Conservation (phyloP, 2,329 filamentous ascomycete species). For the Rutstroemia sp. region DNA sequence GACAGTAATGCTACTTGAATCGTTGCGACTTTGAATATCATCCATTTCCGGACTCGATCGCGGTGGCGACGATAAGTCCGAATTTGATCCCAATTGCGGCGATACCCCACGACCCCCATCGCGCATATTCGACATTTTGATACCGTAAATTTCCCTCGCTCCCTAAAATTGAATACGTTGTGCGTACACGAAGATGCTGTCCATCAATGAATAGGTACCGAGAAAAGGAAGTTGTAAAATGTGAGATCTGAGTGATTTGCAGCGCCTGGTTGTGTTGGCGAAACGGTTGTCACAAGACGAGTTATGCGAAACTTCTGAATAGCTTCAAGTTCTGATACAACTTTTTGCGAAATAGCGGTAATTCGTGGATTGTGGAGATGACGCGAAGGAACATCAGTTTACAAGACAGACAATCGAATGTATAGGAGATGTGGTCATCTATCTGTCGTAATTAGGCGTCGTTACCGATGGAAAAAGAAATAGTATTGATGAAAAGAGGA, state of each 20-base stretch:
- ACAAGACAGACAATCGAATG: not conserved
- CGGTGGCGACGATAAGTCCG: constrained; percentile 44
- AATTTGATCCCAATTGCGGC: constrained; percentile 25
- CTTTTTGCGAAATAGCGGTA: constrained; percentile 11
- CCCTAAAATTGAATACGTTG: not conserved
- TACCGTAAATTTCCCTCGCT: not conserved
- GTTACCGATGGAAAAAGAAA: constrained; percentile 16
- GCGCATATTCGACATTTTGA: constrained; percentile 4
- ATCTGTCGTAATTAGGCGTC: constrained; percentile 11
- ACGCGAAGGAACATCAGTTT: constrained; percentile 1
- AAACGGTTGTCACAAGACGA: constrained; percentile 14
- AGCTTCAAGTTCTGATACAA: constrained; percentile 23
- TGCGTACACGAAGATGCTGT: not conserved
- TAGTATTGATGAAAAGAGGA: constrained; percentile 21
- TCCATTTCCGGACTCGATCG: constrained; percentile 42
- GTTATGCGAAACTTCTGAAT: constrained; percentile 19
- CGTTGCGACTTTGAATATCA: constrained; percentile 13
- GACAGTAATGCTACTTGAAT: constrained; percentile 19
- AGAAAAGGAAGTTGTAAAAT: too few species aligned
- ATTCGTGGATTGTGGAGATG: constrained; percentile 2
- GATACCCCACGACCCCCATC: constrained; percentile 7
- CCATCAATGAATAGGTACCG: not conserved
- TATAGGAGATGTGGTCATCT: constrained; percentile 11
- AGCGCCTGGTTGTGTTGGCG: not conserved
- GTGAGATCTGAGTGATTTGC: not conserved